Evolutionary conservation across 441 rosid species (phyloP), one percentile per base, ranked within the genome.

Genomic region (Pelargonium fulgidum): DNA sequence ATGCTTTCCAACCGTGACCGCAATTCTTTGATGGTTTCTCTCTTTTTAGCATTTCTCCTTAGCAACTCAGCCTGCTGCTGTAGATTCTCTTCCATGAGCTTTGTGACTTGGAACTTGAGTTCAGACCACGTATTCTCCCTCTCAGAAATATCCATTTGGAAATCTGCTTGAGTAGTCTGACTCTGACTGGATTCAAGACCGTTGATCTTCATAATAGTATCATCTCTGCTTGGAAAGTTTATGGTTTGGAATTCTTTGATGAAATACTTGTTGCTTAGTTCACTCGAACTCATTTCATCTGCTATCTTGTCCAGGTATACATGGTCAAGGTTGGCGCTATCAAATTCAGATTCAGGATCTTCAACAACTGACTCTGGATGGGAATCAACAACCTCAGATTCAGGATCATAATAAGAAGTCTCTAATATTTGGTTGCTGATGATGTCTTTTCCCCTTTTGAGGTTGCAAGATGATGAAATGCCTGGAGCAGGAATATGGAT

Each of bases 1-100:
- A 82, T 71, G 36, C 64, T 71, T 50, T 77, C 76, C 26, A 82
- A 54, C 68, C 80, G 75, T 8, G 62, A 64, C 73, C 29, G 72
- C 39, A 84, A 81, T 74, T 45, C 62, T 4, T 64, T 65, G 24
- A 84, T 86, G 64, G 71, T 71, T 70, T 65, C 70, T 71, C 72
- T 77, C 78, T 84, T 86, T 71, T 86, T 83, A 1, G 78, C 76
- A 45, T 84, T 81, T 70, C 88, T 79, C 65, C 74, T 83, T 12
- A 82, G 76, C 78, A 85, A 39, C 72, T 81, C 84, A 1, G 78
- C 80, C 71, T 80, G 85, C 76, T 80, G 77, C 73, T 29, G 72
- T 48, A 80, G 71, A 74, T 71, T 83, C 78, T 84, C 85, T 70
- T 71, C 79, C 78, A 76, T 73, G 24, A 85, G 82, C 72, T 79